phyloP scores from a whole-genome alignment of 179 eudicot species.

The Silene noctiflora region DNA sequence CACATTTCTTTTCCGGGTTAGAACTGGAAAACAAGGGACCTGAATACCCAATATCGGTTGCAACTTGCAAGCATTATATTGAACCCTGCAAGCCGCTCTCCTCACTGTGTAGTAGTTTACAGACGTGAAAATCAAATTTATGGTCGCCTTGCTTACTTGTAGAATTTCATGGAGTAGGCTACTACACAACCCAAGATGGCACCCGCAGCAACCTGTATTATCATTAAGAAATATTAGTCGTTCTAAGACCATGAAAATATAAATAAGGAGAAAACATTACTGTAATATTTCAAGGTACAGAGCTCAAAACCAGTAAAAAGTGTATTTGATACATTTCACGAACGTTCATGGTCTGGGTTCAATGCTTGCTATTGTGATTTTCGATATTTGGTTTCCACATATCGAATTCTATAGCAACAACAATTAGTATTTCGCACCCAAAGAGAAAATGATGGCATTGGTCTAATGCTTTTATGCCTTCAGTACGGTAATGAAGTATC shows the following conservation, averaged over 20 bases:
- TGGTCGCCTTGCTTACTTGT: not conserved
- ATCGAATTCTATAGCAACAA: no score
- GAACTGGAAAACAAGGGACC: not conserved
- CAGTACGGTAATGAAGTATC: no score
- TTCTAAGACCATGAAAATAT: not conserved
- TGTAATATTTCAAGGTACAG: not conserved
- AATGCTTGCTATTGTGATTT: no score
- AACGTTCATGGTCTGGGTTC: no score
- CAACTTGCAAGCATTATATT: constrained; percentile 1
- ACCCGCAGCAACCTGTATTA: constrained; percentile 53
- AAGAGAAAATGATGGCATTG: no score
- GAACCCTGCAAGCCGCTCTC: not conserved
- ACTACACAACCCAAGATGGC: constrained; percentile 52
- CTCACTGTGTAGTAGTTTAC: not conserved
- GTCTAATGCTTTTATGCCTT: no score
- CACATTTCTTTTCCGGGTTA: constrained; percentile 2
- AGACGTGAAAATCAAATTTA: not conserved
- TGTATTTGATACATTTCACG: no score
- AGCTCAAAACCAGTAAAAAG: not conserved
- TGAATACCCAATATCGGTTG: not conserved
- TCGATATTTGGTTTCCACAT: no score
- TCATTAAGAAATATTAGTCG: not conserved
- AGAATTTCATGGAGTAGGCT: constrained; percentile 36
- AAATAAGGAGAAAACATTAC: no score
- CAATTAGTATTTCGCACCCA: no score